Evolutionary conservation across 83 land plant species (phyloP), one percentile per base, ranked within the genome.

Genomic region (Picea mariana): DNA sequence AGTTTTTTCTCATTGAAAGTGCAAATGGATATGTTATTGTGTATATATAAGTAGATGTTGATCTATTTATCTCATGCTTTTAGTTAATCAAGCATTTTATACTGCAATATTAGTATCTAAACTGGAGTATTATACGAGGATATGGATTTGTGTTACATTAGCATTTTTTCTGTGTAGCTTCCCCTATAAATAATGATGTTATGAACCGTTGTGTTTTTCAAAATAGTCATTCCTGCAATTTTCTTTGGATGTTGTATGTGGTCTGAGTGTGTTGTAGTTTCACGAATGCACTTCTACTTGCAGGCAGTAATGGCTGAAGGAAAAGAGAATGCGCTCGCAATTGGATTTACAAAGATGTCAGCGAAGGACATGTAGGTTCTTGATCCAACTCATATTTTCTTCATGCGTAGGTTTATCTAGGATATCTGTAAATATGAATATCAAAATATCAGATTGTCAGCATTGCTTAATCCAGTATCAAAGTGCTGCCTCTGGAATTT

Each of bases 231-330:
- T 49, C 11, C 24, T 75, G 47, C 31, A 75, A 9, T 44, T 75
- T 21, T 61, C 13, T 27, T 64, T 58, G 76, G 42, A 23, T 79
- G n/a, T 12, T 67, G 17, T 80, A 27, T 27, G 23, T 49, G 20
- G 9, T 77, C 62, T 38, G 23, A 52, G 20, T 47, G 47, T 15
- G 31, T 69, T 64, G 12, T 63, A 23, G n/a, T 81, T 49, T 60
- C 9, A 26, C 9, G 58, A 58, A 31, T 47, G 52, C 34, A 79
- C 18, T 78, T 52, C 20, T 73, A 21, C 23, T 47, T 31, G 63
- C 91, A 97, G 99, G 98, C 98, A 24, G 91, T 97, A 83, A 95
- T 95, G 98, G 99, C 99, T 64, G 98, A 97, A 87, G 99, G 99
- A 80, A 97, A 97, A 87, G 93, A 97, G 67, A 95, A 97, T 90